Conservation (phyloP, 768 basidiomycete species). For the Suillus decipiens region DNA sequence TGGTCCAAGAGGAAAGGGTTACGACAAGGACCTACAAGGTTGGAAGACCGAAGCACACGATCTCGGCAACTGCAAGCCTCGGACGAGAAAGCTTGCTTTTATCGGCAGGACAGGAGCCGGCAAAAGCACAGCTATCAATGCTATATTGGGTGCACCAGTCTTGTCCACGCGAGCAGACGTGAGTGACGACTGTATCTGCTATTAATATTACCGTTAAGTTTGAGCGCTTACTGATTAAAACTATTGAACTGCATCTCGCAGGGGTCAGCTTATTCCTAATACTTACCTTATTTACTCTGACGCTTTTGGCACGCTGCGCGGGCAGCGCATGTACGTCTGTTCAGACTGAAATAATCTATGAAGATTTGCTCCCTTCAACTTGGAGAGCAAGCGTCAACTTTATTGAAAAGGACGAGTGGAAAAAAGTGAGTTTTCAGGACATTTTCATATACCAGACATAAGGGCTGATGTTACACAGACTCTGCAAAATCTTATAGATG, state of each 20-base stretch:
- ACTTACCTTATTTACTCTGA: background rate
- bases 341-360: background rate
- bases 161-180: background rate
- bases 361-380: background rate
- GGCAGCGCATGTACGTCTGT: background rate
- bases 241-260: background rate
- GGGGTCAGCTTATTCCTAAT: background rate
- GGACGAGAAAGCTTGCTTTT: background rate
- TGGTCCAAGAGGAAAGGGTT: background rate
- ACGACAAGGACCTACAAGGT: background rate
- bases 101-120: background rate
- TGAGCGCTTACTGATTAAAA: background rate
- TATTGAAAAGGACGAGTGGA: background rate
- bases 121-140: conserved; percentile 1
- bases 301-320: background rate
- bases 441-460: background rate
- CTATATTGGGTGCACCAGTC: background rate
- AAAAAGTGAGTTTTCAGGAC: background rate
- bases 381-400: background rate
- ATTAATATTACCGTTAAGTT: background rate
- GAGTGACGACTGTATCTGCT: background rate
- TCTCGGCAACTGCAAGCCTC: background rate
- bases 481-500: background rate
- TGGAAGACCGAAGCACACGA: background rate
- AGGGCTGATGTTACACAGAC: background rate